These are phyloP conservation scores for Ceratobasidium sp. DNA, from an alignment of 1,284 basidiomycete genomes.

Conservation along the genomic window DNA sequence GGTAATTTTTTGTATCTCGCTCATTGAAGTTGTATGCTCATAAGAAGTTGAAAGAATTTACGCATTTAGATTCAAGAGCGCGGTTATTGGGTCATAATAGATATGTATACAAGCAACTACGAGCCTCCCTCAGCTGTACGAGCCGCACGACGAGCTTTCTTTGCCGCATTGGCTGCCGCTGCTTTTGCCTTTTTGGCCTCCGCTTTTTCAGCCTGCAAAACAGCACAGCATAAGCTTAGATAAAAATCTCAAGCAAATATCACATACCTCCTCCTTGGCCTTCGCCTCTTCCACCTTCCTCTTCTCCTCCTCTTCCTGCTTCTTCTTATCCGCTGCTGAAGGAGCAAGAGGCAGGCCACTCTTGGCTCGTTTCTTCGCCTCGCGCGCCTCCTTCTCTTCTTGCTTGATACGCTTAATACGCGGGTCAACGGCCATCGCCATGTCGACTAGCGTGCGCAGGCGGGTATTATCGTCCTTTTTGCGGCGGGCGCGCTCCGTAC, in stretches of 20 bases:
- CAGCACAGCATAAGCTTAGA: conserved; percentile 16
- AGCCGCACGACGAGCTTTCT: conserved; percentile 87
- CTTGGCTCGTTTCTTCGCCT: conserved; percentile 86
- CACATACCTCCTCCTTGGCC: conserved; percentile 75
- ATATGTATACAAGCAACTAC: neutral
- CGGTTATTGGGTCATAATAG: neutral
- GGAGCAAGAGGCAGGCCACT: conserved; percentile 63
- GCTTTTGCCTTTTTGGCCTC: conserved; percentile 88
- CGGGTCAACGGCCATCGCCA: conserved; percentile 87
- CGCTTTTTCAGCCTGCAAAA: conserved; percentile 68
- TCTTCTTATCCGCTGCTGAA: conserved; percentile 65
- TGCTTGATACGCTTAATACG: conserved; percentile 98
- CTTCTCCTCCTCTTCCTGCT: conserved; percentile 81
- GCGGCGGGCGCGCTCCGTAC: conserved; percentile 91
- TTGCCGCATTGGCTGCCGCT: conserved; percentile 89
- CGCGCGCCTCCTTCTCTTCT: conserved; percentile 94
- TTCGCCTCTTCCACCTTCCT: conserved; percentile 78
- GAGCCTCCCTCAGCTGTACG: conserved; percentile 54
- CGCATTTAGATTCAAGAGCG: neutral
- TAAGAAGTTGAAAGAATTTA: neutral
- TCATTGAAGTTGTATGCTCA: neutral
- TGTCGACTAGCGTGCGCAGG: conserved; percentile 88
- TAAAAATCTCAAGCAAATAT: conserved; percentile 50
- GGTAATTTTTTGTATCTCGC: neutral
- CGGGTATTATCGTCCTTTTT: conserved; percentile 99